A percentile compares a stretch with the other conserved stretches of the same genome.
Conservation (phyloP, 2,329 filamentous ascomycete species). For the Chaetothyriales sp. region DNA sequence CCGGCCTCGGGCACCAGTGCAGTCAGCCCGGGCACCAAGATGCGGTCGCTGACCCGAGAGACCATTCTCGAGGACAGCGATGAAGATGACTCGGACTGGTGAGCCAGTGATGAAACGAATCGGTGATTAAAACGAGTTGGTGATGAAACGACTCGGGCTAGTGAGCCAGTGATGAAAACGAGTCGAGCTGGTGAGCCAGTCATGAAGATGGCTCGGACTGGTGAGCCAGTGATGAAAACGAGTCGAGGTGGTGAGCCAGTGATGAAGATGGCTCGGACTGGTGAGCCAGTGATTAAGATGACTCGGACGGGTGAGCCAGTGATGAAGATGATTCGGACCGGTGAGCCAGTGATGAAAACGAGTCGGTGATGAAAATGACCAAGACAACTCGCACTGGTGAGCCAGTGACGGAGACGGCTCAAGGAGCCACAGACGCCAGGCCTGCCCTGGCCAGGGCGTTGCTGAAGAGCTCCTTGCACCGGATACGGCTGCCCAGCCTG, state of each 20-base stretch:
- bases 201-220: too few species aligned
- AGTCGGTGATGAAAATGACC: too few species aligned
- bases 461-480: slow-evolving; percentile 67
- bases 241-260: too few species aligned
- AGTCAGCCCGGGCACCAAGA: slow-evolving; percentile 6
- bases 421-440: slow-evolving; percentile 3
- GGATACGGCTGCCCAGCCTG: slow-evolving; percentile 65
- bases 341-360: background rate
- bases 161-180: too few species aligned
- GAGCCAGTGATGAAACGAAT: too few species aligned
- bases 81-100: slow-evolving; percentile 15
- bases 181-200: too few species aligned
- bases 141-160: slow-evolving; percentile 15
- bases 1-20: slow-evolving; percentile 2
- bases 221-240: too few species aligned
- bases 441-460: slow-evolving; percentile 26
- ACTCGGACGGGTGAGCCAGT: slow-evolving; percentile 6
- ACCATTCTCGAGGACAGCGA: slow-evolving; percentile 17
- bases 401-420: slow-evolving; percentile 1
- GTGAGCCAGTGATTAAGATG: too few species aligned
- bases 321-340: slow-evolving; percentile 8
- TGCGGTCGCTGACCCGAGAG: slow-evolving; percentile 11
- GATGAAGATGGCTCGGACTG: slow-evolving; percentile 14
- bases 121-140: too few species aligned
- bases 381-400: too few species aligned